Base-by-base conservation (phyloP, 169 alveolate species). In the Besnoitia besnoiti region DNA sequence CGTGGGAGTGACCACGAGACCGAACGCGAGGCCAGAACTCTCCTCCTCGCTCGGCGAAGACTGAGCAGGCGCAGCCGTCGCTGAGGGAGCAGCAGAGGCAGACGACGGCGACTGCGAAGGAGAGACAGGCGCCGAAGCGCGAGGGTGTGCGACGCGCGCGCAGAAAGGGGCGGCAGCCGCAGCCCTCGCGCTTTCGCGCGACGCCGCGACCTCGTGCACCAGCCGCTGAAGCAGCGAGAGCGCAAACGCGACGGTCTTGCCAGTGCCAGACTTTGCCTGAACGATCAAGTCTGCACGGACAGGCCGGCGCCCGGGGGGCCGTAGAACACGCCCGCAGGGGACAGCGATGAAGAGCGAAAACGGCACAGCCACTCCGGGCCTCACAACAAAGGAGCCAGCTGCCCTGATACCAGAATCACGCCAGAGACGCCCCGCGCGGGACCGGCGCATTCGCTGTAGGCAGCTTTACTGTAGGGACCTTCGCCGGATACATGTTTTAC, bases 241-340 rank as follows among this genome's bases (percentile, higher is more conserved):
- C 16, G 80, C 92, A 50, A 94, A 94, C 7, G 96, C 95, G 7
- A 94, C 90, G 40, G 96, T 94, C 89, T 94, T 94, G 5, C 96
- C 96, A 0, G 96, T 94, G 27, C 96, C 96, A 47, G 96, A 94
- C 82, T 94, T 94, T 51, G 96, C 96, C 79, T 94, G 96, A 44
- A 94, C 87, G 12, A 94, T 14, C 79, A 93, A 39, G 61, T 93
- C 93, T 90, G 89, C 39, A 27, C 19, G 50, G 73, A 16, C 5
- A 19, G 50, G 59, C 3, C 3, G n/a, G n/a, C n/a, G n/a, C n/a
- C n/a, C n/a, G n/a, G n/a, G n/a, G n/a, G n/a, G n/a, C n/a, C n/a
- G n/a, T n/a, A n/a, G n/a, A n/a, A n/a, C n/a, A n/a, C n/a, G n/a
- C n/a, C n/a, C n/a, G n/a, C n/a, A n/a, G n/a, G n/a, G n/a, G n/a